Percentiles rank a stretch among this genome's conserved stretches.
These are phyloP conservation scores for Pouteria campechiana DNA, from an alignment of 179 eudicot genomes.

Conservation along the genomic window DNA sequence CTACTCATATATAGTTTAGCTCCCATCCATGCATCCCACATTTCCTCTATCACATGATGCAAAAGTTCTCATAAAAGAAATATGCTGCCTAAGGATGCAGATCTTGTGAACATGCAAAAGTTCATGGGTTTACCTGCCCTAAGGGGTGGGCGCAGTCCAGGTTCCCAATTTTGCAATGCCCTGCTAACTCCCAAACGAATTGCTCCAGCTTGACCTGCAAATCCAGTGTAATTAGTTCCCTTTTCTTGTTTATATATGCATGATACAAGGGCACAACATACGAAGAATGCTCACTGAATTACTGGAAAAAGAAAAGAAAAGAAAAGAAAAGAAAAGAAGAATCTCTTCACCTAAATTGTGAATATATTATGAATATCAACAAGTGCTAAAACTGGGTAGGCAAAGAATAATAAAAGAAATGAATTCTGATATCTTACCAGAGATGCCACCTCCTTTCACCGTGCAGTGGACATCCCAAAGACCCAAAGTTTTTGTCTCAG, in stretches of 20 bases:
- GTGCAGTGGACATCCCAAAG: conserved; percentile 83
- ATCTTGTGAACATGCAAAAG: neutral
- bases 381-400: neutral
- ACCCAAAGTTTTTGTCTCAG: conserved; percentile 84
- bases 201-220: conserved; percentile 89
- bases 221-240: neutral
- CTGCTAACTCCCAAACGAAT: conserved; percentile 79
- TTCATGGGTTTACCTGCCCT: conserved; percentile 41
- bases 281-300: neutral
- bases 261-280: neutral
- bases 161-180: conserved; percentile 94
- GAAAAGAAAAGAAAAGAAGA: neutral
- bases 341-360: neutral
- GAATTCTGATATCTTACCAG: conserved; percentile 38
- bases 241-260: no score
- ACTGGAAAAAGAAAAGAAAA: neutral
- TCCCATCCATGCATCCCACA: no score
- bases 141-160: conserved; percentile 80
- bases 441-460: conserved; percentile 88
- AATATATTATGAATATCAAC: neutral
- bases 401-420: neutral
- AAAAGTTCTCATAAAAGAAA: no score
- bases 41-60: neutral
- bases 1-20: no score
- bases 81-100: neutral